A percentile compares a stretch with the other conserved stretches of the same genome.
Conservation (phyloP, 495 filamentous ascomycete species). For the Usnea hakonensis region DNA sequence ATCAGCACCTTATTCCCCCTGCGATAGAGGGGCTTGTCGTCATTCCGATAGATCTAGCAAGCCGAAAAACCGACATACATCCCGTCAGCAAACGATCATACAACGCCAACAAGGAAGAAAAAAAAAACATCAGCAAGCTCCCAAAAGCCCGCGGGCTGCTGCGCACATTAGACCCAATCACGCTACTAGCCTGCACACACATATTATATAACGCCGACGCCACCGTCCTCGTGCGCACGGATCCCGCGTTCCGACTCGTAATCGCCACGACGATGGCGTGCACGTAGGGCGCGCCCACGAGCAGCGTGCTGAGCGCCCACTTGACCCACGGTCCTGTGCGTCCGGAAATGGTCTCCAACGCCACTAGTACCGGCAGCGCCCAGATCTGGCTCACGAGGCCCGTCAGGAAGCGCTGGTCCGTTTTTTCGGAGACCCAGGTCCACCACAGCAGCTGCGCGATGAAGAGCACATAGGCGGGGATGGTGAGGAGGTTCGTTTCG, state of each 20-base stretch:
- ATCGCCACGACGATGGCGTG: constrained; percentile 29
- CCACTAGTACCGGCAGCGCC: constrained; percentile 48
- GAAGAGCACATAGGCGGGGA: constrained; percentile 50
- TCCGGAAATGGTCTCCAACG: constrained; percentile 37
- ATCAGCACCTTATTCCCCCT: constrained; percentile 60
- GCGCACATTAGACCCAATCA: constrained; percentile 57
- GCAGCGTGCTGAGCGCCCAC: constrained; percentile 17
- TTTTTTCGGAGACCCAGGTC: constrained; percentile 52
- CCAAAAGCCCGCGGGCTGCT: too few species aligned
- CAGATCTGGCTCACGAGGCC: constrained; percentile 47
- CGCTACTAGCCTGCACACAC: constrained; percentile 57
- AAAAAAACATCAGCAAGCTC: too few species aligned
- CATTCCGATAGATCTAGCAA: constrained; percentile 51
- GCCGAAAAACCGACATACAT: background rate
- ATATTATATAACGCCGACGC: constrained; percentile 59
- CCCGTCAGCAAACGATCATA: background rate
- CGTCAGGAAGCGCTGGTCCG: constrained; percentile 48
- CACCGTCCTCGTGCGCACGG: constrained; percentile 32
- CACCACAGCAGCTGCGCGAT: constrained; percentile 37
- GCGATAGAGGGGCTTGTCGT: constrained; percentile 59
- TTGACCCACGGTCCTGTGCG: background rate
- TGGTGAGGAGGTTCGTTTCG: constrained; percentile 59
- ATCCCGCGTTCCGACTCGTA: constrained; percentile 30
- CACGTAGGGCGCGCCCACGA: constrained; percentile 26
- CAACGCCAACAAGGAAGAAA: too few species aligned